A percentile compares a stretch with the other conserved stretches of the same genome.
Conservation (phyloP, 495 filamentous ascomycete genomes). For the Penicillium argentinense region DNA sequence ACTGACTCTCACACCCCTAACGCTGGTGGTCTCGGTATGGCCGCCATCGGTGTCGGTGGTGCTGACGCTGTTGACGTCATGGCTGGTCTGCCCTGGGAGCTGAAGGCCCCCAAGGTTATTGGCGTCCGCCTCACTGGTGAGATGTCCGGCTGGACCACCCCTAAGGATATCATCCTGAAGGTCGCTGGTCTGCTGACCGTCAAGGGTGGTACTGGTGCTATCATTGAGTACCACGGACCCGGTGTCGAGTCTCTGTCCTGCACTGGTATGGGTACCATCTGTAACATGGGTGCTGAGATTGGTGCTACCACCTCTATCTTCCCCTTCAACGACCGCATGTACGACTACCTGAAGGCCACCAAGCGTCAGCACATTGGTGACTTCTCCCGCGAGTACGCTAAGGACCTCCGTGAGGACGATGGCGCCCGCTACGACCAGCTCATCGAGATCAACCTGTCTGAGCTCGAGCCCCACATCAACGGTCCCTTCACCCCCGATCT, state of each 20-base stretch:
- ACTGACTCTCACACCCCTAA: conserved; percentile 99
- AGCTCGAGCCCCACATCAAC: conserved; percentile 98
- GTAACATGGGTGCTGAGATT: conserved; percentile 88
- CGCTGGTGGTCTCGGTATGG: conserved; percentile 94
- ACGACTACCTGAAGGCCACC: conserved; percentile 91
- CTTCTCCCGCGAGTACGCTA: conserved; percentile 79
- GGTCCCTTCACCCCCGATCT: conserved; percentile 99
- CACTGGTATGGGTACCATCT: conserved; percentile 70
- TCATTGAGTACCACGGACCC: conserved; percentile 92
- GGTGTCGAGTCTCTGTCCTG: conserved; percentile 71
- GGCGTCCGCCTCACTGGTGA: conserved; percentile 91
- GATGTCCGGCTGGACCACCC: conserved; percentile 89
- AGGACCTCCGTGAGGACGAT: conserved; percentile 85
- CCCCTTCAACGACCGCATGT: conserved; percentile 97
- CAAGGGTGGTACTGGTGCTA: conserved; percentile 96
- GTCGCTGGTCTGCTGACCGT: conserved; percentile 96
- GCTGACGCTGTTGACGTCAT: conserved; percentile 99
- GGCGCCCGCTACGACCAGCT: conserved; percentile 96
- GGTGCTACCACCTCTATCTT: conserved; percentile 98
- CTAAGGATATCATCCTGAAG: conserved; percentile 98
- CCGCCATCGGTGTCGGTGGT: conserved; percentile 96
- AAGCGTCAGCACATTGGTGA: conserved; percentile 90
- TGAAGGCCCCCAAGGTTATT: conserved; percentile 97
- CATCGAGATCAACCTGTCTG: conserved; percentile 90
- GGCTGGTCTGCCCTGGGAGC: conserved; percentile 96